Conservation (phyloP, 2,329 filamentous ascomycete species). For the Bipolaris victoriae region DNA sequence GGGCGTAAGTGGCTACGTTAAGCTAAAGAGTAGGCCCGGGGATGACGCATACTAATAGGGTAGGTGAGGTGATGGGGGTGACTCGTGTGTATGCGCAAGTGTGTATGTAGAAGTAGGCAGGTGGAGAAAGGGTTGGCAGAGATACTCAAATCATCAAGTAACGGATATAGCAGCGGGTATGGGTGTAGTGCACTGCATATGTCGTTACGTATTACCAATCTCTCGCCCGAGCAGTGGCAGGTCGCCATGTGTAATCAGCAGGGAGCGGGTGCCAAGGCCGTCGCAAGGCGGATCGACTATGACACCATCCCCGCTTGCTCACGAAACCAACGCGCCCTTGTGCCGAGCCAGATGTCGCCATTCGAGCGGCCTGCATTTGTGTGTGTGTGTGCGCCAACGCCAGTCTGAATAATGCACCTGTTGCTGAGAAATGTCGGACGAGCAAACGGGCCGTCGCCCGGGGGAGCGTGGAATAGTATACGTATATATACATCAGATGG, state of each 20-base stretch:
- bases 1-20: slow-evolving; percentile 53
- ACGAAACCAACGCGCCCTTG: slow-evolving; percentile 28
- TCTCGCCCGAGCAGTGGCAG: slow-evolving; percentile 13
- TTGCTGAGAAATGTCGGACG: slow-evolving; percentile 32
- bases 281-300: slow-evolving; percentile 39
- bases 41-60: slow-evolving; percentile 22
- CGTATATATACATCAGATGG: slow-evolving; percentile 2
- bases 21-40: slow-evolving; percentile 51
- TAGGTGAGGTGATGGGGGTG: too few species aligned
- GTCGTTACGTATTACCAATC: slow-evolving; percentile 18
- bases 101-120: slow-evolving; percentile 1
- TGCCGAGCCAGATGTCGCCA: slow-evolving; percentile 18
- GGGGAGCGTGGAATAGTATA: background rate
- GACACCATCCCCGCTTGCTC: slow-evolving; percentile 41
- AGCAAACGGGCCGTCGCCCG: slow-evolving; percentile 7
- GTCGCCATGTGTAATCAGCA: slow-evolving; percentile 24
- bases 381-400: slow-evolving; percentile 3
- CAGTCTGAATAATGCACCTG: slow-evolving; percentile 24
- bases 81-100: too few species aligned
- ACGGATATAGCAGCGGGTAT: background rate
- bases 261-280: slow-evolving; percentile 34
- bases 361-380: background rate
- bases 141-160: background rate
- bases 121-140: background rate
- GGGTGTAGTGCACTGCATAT: background rate